A percentile compares a stretch with the other conserved stretches of the same genome.
Evolutionary conservation across 768 basidiomycete species (phyloP).

Genomic region (Tubosaeta sp.): DNA sequence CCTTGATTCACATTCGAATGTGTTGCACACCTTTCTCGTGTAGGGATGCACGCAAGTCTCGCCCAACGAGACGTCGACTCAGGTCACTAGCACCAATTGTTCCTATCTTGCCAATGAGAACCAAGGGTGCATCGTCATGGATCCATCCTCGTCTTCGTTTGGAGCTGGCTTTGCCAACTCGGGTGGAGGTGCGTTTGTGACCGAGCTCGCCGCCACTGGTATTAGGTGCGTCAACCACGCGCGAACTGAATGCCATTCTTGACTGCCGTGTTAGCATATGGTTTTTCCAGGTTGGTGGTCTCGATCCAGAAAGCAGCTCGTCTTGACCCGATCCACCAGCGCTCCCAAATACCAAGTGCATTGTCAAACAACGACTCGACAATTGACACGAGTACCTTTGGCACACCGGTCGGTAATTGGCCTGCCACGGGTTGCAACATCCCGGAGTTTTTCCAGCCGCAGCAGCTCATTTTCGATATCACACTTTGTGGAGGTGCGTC

Average conservation of each 20-base stretch:
- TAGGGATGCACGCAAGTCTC: constrained; percentile 52
- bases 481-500: constrained; percentile 61
- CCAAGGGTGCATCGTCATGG: constrained; percentile 61
- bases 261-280: constrained; percentile 19
- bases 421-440: constrained; percentile 52
- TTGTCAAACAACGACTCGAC: constrained; percentile 47
- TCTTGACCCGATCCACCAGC: constrained; percentile 13
- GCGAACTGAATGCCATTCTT: background rate
- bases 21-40: background rate
- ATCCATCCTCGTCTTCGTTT: constrained; percentile 53
- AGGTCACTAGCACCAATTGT: constrained; percentile 58
- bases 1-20: background rate
- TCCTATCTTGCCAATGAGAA: constrained; percentile 51
- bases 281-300: constrained; percentile 27
- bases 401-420: constrained; percentile 69
- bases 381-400: constrained; percentile 53
- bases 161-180: constrained; percentile 61
- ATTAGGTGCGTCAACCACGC: constrained; percentile 48
- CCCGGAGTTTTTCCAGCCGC: constrained; percentile 52
- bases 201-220: constrained; percentile 62
- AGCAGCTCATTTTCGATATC: constrained; percentile 70
- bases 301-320: background rate
- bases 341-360: constrained; percentile 41
- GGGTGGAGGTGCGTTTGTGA: constrained; percentile 73
- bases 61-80: constrained; percentile 46